Percentiles rank a stretch among this genome's conserved stretches.
These are phyloP conservation scores for Orbilia blumenaviensis DNA, from an alignment of 2,329 filamentous ascomycete genomes.

Conservation along the genomic window DNA sequence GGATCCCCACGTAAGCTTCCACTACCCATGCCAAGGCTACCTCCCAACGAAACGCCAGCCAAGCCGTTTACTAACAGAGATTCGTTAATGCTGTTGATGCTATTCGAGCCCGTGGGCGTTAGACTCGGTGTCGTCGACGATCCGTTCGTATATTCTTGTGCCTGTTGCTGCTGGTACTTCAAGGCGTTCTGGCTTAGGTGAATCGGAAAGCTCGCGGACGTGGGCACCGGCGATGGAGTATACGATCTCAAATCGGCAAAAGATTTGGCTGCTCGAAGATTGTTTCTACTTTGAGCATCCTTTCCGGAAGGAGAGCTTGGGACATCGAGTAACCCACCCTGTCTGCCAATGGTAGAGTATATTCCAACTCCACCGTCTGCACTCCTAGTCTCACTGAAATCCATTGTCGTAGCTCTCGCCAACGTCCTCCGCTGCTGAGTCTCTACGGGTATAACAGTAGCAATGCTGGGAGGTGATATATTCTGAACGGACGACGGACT, in stretches of 20 bases:
- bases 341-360: conserved; percentile 80
- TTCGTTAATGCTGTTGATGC: conserved; percentile 64
- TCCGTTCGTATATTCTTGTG: conserved; percentile 68
- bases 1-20: conserved; percentile 57
- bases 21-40: conserved; percentile 57
- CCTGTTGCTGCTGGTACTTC: conserved; percentile 67
- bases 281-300: conserved; percentile 73
- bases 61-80: conserved; percentile 72
- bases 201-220: conserved; percentile 84
- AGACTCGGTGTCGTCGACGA: conserved; percentile 73
- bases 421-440: conserved; percentile 79
- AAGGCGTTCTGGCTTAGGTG: conserved; percentile 71
- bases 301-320: conserved; percentile 75
- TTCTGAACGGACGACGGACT: conserved; percentile 58
- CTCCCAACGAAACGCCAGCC: conserved; percentile 57
- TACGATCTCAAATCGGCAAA: conserved; percentile 95
- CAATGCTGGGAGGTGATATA: conserved; percentile 68
- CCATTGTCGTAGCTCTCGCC: conserved; percentile 94
- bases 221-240: conserved; percentile 90
- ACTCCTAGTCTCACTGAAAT: conserved; percentile 85
- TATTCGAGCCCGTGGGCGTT: conserved; percentile 68
- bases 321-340: conserved; percentile 82
- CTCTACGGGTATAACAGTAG: conserved; percentile 73
- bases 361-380: conserved; percentile 72
- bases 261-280: conserved; percentile 91